Base-by-base conservation (phyloP, 2,329 filamentous ascomycete genomes). In the Colletotrichum zoysiae region DNA sequence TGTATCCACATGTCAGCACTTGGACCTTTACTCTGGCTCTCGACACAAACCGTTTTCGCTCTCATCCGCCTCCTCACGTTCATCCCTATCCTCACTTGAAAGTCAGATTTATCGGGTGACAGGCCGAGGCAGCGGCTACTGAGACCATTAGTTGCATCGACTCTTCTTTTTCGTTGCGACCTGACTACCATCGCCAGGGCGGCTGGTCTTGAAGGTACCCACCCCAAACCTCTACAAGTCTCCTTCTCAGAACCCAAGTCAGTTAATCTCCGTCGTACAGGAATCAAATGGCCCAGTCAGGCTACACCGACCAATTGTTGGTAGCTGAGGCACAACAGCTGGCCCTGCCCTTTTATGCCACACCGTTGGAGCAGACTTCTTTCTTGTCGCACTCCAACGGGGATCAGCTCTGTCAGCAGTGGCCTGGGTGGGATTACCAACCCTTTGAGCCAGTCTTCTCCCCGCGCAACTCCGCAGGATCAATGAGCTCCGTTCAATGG, bases 351-450 rank as follows among this genome's bases (percentile, higher is more conserved):
- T 2, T 42, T 4, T 61, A 67, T 70, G 23, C 56, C 16, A 67
- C 35, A 16, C 40, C 56, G 23, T 40, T 23, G 33, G 48, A 57
- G 16, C 59, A 64, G 44, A 38, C 46, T 11, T 7, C 44, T 9
- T 16, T 30, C 14, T 18, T 67, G 8, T 61, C 67, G 40, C 67
- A 50, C 11, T 42, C 23, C 14, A n/a, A 18, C 18, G 23, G 30
- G 0, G 50, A 35, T 46, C 30, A 50, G 16, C n/a, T 33, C 8
- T 61, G 16, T 33, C 67, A 42, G 40, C 33, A 23, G 23, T 70
- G 63, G 67, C 3, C 63, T 35, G 42, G 38, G 14, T 67, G 63
- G 40, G 33, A 57, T 5, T 50, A 14, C 57, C n/a, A 57, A 11
- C n/a, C 14, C 14, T 3, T 14, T 20, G 57, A 61, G 23, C 26